Evolutionary conservation across 2,329 filamentous ascomycete species (phyloP).

Genomic region (Drechslerella coelobrocha): DNA sequence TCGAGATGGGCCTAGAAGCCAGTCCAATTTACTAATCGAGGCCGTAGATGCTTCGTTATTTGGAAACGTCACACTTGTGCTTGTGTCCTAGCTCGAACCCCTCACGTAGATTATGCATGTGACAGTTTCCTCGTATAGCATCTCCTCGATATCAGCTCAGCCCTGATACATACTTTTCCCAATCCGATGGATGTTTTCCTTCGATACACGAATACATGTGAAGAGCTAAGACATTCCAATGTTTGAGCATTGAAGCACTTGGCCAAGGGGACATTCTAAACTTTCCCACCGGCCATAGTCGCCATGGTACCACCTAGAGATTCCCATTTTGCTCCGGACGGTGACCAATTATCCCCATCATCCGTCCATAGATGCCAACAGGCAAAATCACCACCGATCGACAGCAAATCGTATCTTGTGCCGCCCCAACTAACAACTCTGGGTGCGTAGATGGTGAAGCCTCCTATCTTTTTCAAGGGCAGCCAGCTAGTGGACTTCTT

Average conservation of each 20-base stretch:
- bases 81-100: too few species aligned
- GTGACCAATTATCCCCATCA: conserved; percentile 15
- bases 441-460: background rate
- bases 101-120: too few species aligned
- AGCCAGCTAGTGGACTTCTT: conserved; percentile 4
- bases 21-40: background rate
- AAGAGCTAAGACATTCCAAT: too few species aligned
- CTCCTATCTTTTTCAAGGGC: background rate
- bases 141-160: too few species aligned
- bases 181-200: too few species aligned
- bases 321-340: conserved; percentile 4
- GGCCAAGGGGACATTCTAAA: conserved; percentile 2
- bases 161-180: too few species aligned
- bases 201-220: background rate
- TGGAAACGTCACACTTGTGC: too few species aligned
- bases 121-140: too few species aligned
- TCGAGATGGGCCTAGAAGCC: background rate
- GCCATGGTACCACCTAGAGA: background rate
- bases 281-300: conserved; percentile 5
- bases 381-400: conserved; percentile 5
- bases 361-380: conserved; percentile 5
- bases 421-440: conserved; percentile 15
- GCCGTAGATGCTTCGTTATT: background rate
- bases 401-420: conserved; percentile 5
- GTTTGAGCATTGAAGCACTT: too few species aligned